Evolutionary conservation across 768 basidiomycete genomes (phyloP).

Genomic region (Rhodotorula toruloides): DNA sequence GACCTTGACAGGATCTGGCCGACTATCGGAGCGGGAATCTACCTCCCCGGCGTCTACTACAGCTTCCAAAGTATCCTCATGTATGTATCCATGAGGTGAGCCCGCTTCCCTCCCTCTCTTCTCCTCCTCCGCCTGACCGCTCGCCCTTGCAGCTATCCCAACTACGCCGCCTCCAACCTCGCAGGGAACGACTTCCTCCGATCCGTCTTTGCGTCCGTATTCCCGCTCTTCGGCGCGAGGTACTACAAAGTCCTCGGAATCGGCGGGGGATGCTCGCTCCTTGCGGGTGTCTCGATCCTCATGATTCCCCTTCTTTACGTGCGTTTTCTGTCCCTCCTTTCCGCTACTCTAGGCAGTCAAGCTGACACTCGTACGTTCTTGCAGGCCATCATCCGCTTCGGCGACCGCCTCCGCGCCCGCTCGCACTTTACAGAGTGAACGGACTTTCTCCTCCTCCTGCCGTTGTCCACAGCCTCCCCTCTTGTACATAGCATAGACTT

Average conservation of each 20-base stretch:
- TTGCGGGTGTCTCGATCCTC: constrained; percentile 45
- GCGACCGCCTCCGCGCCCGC: constrained; percentile 14
- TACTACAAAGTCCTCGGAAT: constrained; percentile 45
- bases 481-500: too few species aligned
- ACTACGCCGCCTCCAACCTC: constrained; percentile 46
- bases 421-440: constrained; percentile 12
- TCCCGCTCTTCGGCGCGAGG: constrained; percentile 42
- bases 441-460: too few species aligned
- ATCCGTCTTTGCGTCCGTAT: constrained; percentile 40
- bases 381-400: constrained; percentile 28
- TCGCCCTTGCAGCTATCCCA: constrained; percentile 35
- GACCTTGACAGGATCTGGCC: constrained; percentile 11
- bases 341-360: too few species aligned
- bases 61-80: background rate
- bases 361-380: background rate
- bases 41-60: constrained; percentile 4
- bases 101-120: too few species aligned
- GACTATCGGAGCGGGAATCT: constrained; percentile 4
- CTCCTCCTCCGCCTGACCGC: background rate
- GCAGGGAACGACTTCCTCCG: constrained; percentile 48
- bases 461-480: too few species aligned
- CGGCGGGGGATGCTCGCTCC: constrained; percentile 44
- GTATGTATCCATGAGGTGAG: constrained; percentile 4
- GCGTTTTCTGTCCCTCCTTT: constrained; percentile 3
- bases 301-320: constrained; percentile 46